phyloP scores from a whole-genome alignment of 805 yeast genomes.

The Myxozyma monticola region DNA sequence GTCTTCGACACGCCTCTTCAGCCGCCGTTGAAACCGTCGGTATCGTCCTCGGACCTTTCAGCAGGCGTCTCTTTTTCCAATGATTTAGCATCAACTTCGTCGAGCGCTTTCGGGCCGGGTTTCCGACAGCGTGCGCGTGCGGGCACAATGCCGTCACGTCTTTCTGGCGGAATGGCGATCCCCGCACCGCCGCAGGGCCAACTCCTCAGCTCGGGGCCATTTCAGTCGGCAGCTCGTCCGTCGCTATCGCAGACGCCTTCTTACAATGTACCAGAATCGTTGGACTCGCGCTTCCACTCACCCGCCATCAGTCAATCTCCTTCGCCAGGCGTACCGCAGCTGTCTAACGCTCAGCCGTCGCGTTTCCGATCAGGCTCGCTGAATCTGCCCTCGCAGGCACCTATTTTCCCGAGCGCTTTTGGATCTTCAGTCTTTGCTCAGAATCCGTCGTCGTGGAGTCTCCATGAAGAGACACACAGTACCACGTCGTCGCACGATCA shows the following conservation, averaged over 20 bases:
- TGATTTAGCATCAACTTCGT: constrained; percentile 7
- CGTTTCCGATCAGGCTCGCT: constrained; percentile 30
- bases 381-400: constrained; percentile 18
- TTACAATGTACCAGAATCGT: not conserved
- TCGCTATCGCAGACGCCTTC: constrained; percentile 9
- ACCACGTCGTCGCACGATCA: constrained; percentile 6
- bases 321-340: constrained; percentile 1
- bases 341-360: not conserved
- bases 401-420: constrained; percentile 14
- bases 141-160: constrained; percentile 73
- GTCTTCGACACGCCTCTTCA: not conserved
- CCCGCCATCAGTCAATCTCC: too few relatives aligned
- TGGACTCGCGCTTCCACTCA: not conserved
- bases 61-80: not conserved
- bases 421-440: constrained; percentile 16
- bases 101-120: constrained; percentile 15
- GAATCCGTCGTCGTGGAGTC: constrained; percentile 5
- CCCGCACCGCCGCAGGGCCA: constrained; percentile 13
- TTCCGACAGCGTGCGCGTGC: constrained; percentile 65
- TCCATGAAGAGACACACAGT: not conserved
- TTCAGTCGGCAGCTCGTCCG: not conserved
- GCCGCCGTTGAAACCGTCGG: not conserved
- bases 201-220: not conserved
- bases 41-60: not conserved
- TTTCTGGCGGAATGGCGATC: constrained; percentile 33